Conservation (phyloP, 2,329 filamentous ascomycete genomes). For the Pseudogymnoascus sp. region DNA sequence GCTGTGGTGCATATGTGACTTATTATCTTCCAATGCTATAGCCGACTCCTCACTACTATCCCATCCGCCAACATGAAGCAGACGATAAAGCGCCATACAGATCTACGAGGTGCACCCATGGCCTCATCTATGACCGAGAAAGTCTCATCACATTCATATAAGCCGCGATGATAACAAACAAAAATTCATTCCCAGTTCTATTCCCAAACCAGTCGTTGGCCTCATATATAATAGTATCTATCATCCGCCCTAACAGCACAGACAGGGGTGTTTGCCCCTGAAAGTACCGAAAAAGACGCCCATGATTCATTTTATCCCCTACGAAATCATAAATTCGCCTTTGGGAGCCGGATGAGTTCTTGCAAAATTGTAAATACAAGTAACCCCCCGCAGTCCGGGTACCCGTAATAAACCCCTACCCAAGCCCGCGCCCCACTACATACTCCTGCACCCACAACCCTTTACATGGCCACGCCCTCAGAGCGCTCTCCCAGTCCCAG, state of each 20-base stretch:
- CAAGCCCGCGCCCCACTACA: neutral
- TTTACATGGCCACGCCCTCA: neutral
- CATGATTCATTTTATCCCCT: conserved; percentile 8
- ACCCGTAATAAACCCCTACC: neutral
- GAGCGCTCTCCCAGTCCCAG: conserved; percentile 2
- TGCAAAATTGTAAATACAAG: neutral
- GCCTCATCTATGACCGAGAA: no score
- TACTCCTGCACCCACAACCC: neutral
- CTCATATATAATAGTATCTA: conserved; percentile 8
- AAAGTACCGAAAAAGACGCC: neutral
- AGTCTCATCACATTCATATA: neutral
- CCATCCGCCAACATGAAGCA: neutral
- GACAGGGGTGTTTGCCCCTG: neutral
- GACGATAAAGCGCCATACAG: neutral
- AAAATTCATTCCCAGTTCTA: conserved; percentile 5
- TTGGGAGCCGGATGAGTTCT: neutral
- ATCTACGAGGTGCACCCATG: neutral
- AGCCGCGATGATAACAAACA: neutral
- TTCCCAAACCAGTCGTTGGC: conserved; percentile 9
- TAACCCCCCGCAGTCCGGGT: neutral
- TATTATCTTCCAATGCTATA: neutral
- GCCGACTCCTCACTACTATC: neutral
- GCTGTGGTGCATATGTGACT: neutral
- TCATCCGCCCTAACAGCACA: neutral
- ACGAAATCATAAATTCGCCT: conserved; percentile 4